Evolutionary conservation across 257 asterid species (phyloP), one percentile per base, ranked within the genome.

Genomic region (Rhazya stricta): DNA sequence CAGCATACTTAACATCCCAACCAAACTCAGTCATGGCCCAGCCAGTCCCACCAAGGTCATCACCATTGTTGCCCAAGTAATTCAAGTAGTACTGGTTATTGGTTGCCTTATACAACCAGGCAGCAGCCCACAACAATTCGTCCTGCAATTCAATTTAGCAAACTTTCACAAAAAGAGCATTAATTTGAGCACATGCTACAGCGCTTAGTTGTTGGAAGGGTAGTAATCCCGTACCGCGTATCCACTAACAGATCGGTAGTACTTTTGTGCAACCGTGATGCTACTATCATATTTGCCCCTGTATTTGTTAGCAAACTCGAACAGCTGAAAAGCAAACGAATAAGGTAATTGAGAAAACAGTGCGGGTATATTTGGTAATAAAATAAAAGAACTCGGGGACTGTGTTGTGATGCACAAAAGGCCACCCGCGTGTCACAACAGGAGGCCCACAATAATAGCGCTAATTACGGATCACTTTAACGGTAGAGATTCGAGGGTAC

Each of bases 11-110:
- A 7, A 94, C 99, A 73, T 94, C 99, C 99, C 99, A 94, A 0
- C 99, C 95, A 70, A 94, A 94, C 73, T 94, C 97, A 37, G 96
- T 87, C 99, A 94, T 92, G 63, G 91, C 88, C 99, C 99, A 94
- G 41, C 92, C 97, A 65, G 99, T 94, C 42, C 97, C 99, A 34
- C 99, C 99, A 63, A 94, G 95, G 3, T 94, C 81, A 70, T 90
- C 86, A 15, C 93, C 99, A 77, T 94, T 92, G 67, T 77, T 85
- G 23, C 89, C 99, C 3, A 94, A 78, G 83, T 94, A 94, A 73
- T 88, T 76, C 88, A 94, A 80, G 84, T 90, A 94, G 83, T 79
- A 85, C 25, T 69, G 80, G 50, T 87, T 87, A 76, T 90, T 87
- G 34, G 98, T 75, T 51, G 98, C 98, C 88, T 92, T 94, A 87